Percentiles rank a stretch among this genome's conserved stretches.
These are phyloP conservation scores for Dichomitus squalens DNA, from an alignment of 1,284 basidiomycete species.

Conservation along the genomic window DNA sequence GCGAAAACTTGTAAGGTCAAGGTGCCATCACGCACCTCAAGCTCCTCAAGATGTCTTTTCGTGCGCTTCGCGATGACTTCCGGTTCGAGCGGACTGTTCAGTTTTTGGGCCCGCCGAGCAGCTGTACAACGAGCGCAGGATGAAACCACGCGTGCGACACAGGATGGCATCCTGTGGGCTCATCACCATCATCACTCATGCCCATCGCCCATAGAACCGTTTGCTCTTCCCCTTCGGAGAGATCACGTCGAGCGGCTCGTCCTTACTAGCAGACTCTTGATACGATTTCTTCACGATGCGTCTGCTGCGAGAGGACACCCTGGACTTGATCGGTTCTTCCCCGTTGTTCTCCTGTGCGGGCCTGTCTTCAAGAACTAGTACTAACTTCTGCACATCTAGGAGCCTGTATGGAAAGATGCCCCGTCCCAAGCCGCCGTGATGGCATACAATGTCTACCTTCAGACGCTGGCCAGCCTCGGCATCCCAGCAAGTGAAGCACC, in stretches of 20 bases:
- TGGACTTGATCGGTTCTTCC: constrained; percentile 28
- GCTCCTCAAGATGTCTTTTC: constrained; percentile 76
- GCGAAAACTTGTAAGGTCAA: too few species aligned
- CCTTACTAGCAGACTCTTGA: constrained; percentile 52
- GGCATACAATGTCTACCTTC: too few species aligned
- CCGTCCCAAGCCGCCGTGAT: neutral
- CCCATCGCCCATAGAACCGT: too few species aligned
- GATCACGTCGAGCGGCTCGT: constrained; percentile 23
- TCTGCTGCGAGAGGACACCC: constrained; percentile 47
- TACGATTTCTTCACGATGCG: constrained; percentile 48
- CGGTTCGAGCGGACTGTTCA: constrained; percentile 44
- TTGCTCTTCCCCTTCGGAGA: constrained; percentile 30
- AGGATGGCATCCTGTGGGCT: too few species aligned
- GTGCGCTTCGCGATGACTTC: constrained; percentile 75
- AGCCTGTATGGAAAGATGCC: neutral
- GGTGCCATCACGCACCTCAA: too few species aligned
- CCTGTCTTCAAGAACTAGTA: too few species aligned
- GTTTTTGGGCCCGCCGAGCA: constrained; percentile 41
- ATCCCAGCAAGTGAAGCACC: neutral
- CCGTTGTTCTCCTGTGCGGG: too few species aligned
- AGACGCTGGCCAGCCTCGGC: too few species aligned
- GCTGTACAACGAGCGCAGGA: too few species aligned
- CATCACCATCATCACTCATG: neutral
- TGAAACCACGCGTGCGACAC: too few species aligned
- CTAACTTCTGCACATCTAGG: too few species aligned